Percentiles rank a stretch among this genome's conserved stretches.
These are phyloP conservation scores for Reutealis trisperma DNA, from an alignment of 345 rosid genomes.

Conservation along the genomic window DNA sequence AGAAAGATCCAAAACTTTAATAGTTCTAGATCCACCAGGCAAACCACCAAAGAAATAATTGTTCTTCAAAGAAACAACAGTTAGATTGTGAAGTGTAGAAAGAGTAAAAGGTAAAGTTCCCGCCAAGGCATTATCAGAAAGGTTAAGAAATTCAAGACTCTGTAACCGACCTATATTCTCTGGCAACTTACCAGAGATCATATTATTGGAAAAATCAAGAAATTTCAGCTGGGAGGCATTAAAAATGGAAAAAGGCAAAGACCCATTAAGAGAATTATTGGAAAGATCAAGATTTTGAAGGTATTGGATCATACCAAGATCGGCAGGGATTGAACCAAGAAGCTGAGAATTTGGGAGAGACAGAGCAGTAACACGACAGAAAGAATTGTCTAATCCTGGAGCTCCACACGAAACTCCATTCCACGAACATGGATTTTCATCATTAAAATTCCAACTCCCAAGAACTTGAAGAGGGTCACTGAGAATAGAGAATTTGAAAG, in stretches of 20 bases:
- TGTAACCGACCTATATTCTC: constrained; percentile 42
- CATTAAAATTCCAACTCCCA: constrained; percentile 57
- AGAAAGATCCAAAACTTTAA: constrained; percentile 70
- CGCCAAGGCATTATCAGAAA: constrained; percentile 71
- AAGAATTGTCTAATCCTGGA: constrained; percentile 26
- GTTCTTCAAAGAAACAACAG: constrained; percentile 52
- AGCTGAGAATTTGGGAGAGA: constrained; percentile 69
- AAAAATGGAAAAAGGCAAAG: constrained; percentile 64
- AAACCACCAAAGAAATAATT: constrained; percentile 63
- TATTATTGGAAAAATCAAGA: constrained; percentile 76
- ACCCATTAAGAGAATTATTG: constrained; percentile 76
- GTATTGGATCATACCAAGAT: constrained; percentile 53
- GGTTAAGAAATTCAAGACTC: constrained; percentile 56
- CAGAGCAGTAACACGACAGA: constrained; percentile 54
- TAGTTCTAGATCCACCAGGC: constrained; percentile 51
- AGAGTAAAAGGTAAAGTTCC: constrained; percentile 59
- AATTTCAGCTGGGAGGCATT: constrained; percentile 53
- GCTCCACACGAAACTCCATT: constrained; percentile 62
- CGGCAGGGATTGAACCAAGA: constrained; percentile 69
- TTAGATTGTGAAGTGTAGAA: constrained; percentile 42
- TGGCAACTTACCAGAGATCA: constrained; percentile 62
- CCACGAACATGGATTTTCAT: constrained; percentile 83
- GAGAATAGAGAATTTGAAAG: constrained; percentile 66
- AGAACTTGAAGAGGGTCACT: constrained; percentile 66
- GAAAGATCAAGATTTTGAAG: constrained; percentile 73